Conservation (phyloP, 306 rosid genomes). For the Ormosia emarginata region DNA sequence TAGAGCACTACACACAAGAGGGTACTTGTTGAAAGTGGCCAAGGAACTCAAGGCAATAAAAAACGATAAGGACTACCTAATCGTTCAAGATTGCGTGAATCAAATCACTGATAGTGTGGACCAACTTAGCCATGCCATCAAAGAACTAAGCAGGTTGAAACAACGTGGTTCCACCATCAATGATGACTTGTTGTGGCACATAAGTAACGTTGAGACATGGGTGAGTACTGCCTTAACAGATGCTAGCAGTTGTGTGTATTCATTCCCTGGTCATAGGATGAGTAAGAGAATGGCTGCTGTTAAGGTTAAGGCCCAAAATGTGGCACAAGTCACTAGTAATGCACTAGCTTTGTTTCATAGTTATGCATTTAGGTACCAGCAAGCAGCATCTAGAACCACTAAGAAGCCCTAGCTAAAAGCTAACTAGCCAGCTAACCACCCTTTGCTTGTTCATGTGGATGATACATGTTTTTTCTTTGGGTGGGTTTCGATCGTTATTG, state of each 20-base stretch:
- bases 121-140: slow-evolving; percentile 46
- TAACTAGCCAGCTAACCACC: background rate
- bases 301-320: slow-evolving; percentile 53
- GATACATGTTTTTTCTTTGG: slow-evolving; percentile 35
- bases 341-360: slow-evolving; percentile 58
- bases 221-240: slow-evolving; percentile 56
- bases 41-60: slow-evolving; percentile 28
- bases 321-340: slow-evolving; percentile 53
- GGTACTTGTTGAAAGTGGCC: slow-evolving; percentile 33
- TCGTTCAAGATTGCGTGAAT: slow-evolving; percentile 44
- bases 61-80: slow-evolving; percentile 28
- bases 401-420: slow-evolving; percentile 18
- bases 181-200: slow-evolving; percentile 51
- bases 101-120: slow-evolving; percentile 55
- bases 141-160: slow-evolving; percentile 34
- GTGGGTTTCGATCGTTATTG: background rate
- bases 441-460: slow-evolving; percentile 10
- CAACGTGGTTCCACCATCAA: background rate
- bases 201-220: slow-evolving; percentile 69
- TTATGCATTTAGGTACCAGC: slow-evolving; percentile 34
- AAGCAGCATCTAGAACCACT: background rate
- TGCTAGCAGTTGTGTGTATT: slow-evolving; percentile 45
- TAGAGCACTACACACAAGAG: slow-evolving; percentile 38
- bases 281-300: slow-evolving; percentile 50
- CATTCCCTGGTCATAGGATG: slow-evolving; percentile 40